Percentiles rank a stretch among this genome's conserved stretches.
phyloP scores from a whole-genome alignment of 176 grass and related monocot species.

The Ananas comosus region DNA sequence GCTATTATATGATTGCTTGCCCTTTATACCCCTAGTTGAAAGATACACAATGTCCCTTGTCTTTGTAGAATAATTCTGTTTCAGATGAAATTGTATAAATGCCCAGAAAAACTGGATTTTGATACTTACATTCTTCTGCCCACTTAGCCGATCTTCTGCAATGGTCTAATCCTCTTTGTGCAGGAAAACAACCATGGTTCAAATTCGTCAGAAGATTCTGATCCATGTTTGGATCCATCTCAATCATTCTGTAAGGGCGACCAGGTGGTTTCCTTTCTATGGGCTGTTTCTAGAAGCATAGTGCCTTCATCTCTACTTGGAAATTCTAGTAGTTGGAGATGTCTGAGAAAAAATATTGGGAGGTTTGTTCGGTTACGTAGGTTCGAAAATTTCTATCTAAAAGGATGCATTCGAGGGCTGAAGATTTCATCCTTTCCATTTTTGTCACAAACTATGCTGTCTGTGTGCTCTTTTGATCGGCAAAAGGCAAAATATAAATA shows the following conservation, averaged over 20 bases:
- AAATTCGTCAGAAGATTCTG: background rate
- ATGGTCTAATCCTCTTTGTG: background rate
- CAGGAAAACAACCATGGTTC: conserved; percentile 6
- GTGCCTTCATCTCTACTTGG: conserved; percentile 62
- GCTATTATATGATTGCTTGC: no score
- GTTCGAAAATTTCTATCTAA: conserved; percentile 46
- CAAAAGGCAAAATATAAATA: conserved; percentile 13
- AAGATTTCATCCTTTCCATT: conserved; percentile 56
- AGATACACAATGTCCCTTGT: no score
- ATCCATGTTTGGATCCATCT: conserved; percentile 28
- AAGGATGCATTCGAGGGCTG: conserved; percentile 49
- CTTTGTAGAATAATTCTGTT: no score
- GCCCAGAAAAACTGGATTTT: no score
- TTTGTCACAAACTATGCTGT: conserved; percentile 50
- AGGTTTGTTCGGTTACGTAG: conserved; percentile 63
- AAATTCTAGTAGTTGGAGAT: conserved; percentile 53
- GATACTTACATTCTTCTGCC: background rate
- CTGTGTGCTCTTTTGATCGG: conserved; percentile 39
- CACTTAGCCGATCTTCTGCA: background rate
- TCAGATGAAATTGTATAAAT: no score
- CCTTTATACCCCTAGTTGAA: no score
- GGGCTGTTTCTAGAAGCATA: conserved; percentile 59
- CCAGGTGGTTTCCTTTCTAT: conserved; percentile 73
- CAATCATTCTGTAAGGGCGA: conserved; percentile 58
- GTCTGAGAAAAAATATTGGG: conserved; percentile 63